Conservation (phyloP, 495 filamentous ascomycete genomes). For the Tuber magnatum region DNA sequence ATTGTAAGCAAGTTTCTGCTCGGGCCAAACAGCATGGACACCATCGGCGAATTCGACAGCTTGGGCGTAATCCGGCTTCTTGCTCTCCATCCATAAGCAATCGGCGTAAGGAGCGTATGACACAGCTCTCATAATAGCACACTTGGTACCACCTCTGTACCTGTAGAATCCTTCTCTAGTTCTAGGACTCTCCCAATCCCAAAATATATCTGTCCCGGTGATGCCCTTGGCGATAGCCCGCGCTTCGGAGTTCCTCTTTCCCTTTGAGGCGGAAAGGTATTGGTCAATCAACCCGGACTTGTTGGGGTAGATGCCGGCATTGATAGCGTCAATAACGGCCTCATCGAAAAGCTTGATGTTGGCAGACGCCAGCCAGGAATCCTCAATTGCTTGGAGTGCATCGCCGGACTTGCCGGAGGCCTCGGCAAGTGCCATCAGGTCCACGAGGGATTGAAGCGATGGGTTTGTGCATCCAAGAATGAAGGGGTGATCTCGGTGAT, state of each 20-base stretch:
- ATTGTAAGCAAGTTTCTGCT: slow-evolving; percentile 98
- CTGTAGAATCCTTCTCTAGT: slow-evolving; percentile 94
- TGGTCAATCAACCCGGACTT: slow-evolving; percentile 59
- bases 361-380: slow-evolving; percentile 76
- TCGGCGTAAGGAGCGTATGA: slow-evolving; percentile 93
- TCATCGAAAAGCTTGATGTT: slow-evolving; percentile 84
- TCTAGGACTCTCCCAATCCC: slow-evolving; percentile 85
- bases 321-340: slow-evolving; percentile 76
- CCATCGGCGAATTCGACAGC: slow-evolving; percentile 91
- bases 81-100: slow-evolving; percentile 98
- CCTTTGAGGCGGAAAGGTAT: slow-evolving; percentile 60
- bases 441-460: slow-evolving; percentile 71
- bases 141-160: slow-evolving; percentile 82
- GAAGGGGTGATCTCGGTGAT: slow-evolving; percentile 88
- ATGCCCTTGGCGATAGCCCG: slow-evolving; percentile 74
- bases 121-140: slow-evolving; percentile 81
- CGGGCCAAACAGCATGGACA: slow-evolving; percentile 88
- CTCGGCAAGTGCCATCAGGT: slow-evolving; percentile 85
- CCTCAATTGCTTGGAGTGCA: slow-evolving; percentile 85
- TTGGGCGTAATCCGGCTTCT: slow-evolving; percentile 84
- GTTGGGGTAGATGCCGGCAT: slow-evolving; percentile 53
- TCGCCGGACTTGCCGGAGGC: slow-evolving; percentile 70
- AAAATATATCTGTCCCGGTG: slow-evolving; percentile 74
- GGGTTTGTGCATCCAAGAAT: slow-evolving; percentile 86
- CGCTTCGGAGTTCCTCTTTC: slow-evolving; percentile 79